Base-by-base conservation (phyloP, 2,329 filamentous ascomycete species). In the Calonectria naviculata region DNA sequence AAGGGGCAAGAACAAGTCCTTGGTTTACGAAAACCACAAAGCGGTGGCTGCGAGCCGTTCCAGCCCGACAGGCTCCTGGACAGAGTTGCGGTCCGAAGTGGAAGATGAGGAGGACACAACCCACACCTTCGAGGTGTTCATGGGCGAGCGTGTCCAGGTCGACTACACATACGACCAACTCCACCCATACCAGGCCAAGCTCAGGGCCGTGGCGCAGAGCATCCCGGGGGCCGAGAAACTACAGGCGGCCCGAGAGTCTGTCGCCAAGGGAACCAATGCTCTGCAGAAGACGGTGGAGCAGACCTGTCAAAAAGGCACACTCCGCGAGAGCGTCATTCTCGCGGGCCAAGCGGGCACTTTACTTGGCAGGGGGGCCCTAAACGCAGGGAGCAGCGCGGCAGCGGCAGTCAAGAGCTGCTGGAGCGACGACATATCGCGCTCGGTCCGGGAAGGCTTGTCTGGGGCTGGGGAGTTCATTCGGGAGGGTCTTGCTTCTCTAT, bases 401-500 rank as follows among this genome's bases (percentile, higher is more conserved):
- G 17, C 60, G 3, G 42, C 60, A 3, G n/a, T 46, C 19, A 38
- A 15, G 12, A 19, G 42, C 7, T 17, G 12, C 5, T 54, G 46
- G 21, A 29, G 17, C 47, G 2, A 38, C 34, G 9, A 8, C 2
- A 19, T 38, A 76, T 19, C 26, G 19, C 15, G 72, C 29, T 54
- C 0, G 46, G n/a, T 17, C 17, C 65, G 36, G 3, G 34, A 72
- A 6, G 8, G 52, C 12, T 24, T 69, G n/a, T 52, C 4, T 1
- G n/a, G 26, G 3, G 15, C 68, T 13, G 64, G 64, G 1, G 67
- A 52, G 26, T 13, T 67, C n/a, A 17, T 75, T 8, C n/a, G 41
- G n/a, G 73, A 75, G 28, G 70, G 74, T 7, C 19, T 70, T 7
- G 67, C 36, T 52, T 42, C 61, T 9, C 29, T 75, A 21, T 67